Base-by-base conservation (phyloP, 352 stramenopile species). In the Phytophthora tentaculata region DNA sequence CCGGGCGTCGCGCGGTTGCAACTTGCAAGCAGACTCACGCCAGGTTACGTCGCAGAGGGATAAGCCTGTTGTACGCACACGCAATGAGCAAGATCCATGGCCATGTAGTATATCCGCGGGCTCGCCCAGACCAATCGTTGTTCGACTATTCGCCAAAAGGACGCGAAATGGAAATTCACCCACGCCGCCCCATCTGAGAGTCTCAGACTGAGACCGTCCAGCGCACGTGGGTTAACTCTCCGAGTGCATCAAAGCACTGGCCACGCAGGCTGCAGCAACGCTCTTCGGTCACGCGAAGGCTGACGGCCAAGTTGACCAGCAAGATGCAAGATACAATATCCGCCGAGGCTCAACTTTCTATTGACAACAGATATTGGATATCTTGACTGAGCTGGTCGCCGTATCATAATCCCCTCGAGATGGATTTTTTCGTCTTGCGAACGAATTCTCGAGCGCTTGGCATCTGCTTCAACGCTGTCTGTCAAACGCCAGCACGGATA, bases 21-120 rank as follows among this genome's bases (percentile, higher is more conserved):
- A n/a, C n/a, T 67, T 67, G 60, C 60, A 48, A 41, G 14, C 29
- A 37, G 29, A 37, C 29, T 13, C 29, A 37, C 29, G 29, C 29
- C 29, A 37, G 29, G 29, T 24, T 14, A n/a, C 51, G 61, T 68
- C 61, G 61, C 61, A 69, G 53, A 68, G 45, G 61, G 52, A 69
- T 16, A 54, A 19, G 26, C 19, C 19, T 28, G 17, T 16, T 20
- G 45, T 56, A 26, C 23, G 54, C 39, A 52, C 29, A 52, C 39
- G 16, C 19, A 47, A 44, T 37, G 50, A 24, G 7, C n/a, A 61
- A 53, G 59, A 60, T 66, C 26, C 49, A 45, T 13, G 19, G 9
- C 17, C 17, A 0, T 29, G 13, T 4, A 10, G 5, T 12, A 8
- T n/a, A n/a, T n/a, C n/a, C n/a, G n/a, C n/a, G n/a, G n/a, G n/a